Evolutionary conservation across 2,329 filamentous ascomycete species (phyloP).

Genomic region (Colletotrichum truncatum): DNA sequence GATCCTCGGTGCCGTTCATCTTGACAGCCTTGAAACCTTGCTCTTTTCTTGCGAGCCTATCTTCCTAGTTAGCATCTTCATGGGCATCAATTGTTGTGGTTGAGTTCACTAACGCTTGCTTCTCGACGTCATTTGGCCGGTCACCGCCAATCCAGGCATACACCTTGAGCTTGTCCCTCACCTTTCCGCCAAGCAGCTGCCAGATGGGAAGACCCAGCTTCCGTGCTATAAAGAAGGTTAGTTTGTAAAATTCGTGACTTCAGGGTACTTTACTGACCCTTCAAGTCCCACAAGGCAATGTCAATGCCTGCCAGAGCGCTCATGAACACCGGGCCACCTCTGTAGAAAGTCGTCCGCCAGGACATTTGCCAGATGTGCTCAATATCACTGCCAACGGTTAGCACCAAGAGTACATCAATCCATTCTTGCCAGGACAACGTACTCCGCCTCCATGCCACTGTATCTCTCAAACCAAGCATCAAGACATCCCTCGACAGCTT

Average conservation of each 20-base stretch:
- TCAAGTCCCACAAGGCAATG: conserved; percentile 83
- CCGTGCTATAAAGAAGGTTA: conserved; percentile 42
- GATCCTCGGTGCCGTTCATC: conserved; percentile 82
- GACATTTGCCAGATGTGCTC: conserved; percentile 83
- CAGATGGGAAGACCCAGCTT: conserved; percentile 73
- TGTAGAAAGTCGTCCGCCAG: conserved; percentile 78
- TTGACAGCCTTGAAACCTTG: conserved; percentile 76
- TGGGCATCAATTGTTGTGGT: background rate
- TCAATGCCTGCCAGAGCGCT: conserved; percentile 80
- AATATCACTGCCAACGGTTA: conserved; percentile 65
- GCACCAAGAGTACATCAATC: fast-evolving
- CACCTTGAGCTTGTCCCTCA: conserved; percentile 74
- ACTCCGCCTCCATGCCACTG: conserved; percentile 77
- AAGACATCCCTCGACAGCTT: conserved; percentile 78
- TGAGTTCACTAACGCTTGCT: conserved; percentile 59
- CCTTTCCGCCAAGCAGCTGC: conserved; percentile 78
- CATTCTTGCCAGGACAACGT: conserved; percentile 31
- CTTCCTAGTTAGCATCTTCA: background rate
- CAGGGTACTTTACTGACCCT: conserved; percentile 48
- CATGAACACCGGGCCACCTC: conserved; percentile 84
- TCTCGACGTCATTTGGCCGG: conserved; percentile 71
- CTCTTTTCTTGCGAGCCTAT: conserved; percentile 61
- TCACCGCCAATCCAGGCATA: conserved; percentile 86
- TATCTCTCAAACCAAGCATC: conserved; percentile 72
- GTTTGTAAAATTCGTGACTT: fast-evolving